Conservation (phyloP, 73 alveolate genomes). For the Durusdinium trenchii region DNA sequence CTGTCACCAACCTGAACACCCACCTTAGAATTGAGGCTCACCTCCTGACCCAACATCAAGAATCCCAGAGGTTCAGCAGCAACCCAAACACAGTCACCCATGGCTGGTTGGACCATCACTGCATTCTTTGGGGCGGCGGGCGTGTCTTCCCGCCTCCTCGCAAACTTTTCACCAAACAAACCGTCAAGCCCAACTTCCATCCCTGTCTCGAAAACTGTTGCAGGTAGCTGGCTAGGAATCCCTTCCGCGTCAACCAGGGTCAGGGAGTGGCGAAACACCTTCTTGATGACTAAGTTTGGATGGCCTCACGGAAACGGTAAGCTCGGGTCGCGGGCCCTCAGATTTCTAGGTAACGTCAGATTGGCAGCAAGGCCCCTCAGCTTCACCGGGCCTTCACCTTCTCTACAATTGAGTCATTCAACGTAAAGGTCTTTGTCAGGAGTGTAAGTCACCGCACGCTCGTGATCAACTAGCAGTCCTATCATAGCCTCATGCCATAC, state of each 20-base stretch:
- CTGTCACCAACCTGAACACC: constrained; percentile 13
- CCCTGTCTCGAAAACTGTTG: neutral
- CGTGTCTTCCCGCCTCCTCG: too few species aligned
- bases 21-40: neutral
- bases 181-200: neutral
- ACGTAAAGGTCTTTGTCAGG: constrained; percentile 34
- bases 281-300: neutral
- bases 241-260: neutral
- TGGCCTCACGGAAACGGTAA: neutral
- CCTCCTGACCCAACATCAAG: constrained; percentile 11
- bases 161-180: too few species aligned
- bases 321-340: neutral
- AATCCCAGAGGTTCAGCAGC: constrained; percentile 48
- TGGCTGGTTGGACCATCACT: too few species aligned
- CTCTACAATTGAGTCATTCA: neutral
- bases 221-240: neutral
- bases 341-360: neutral
- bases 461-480: neutral
- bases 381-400: neutral
- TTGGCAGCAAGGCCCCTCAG: neutral
- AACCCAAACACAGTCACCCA: neutral
- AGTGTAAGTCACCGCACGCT: neutral
- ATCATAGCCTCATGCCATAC: constrained; percentile 42
- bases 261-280: neutral
- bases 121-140: too few species aligned